phyloP scores from a whole-genome alignment of 139 green algal genomes.

The Chlamydomonas incerta region DNA sequence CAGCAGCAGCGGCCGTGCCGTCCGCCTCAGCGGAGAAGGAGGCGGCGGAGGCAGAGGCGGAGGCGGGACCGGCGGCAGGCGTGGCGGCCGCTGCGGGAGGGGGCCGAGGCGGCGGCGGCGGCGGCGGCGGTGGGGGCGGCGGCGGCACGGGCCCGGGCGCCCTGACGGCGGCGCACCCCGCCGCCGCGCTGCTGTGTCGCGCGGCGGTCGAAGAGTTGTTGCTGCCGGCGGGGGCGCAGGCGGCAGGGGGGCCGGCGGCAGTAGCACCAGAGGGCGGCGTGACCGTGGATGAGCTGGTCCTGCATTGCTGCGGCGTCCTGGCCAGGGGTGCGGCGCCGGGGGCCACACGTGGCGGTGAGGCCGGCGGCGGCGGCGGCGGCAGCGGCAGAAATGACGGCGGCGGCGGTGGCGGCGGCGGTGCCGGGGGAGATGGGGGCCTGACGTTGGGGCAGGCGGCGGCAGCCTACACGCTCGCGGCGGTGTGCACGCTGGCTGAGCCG shows the following conservation, averaged over 20 bases:
- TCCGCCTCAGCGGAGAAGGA: no score
- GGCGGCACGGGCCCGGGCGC: constrained; percentile 1
- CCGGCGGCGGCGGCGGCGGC: background rate
- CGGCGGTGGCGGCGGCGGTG: background rate
- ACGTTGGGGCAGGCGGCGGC: constrained; percentile 11
- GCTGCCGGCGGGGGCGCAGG: no score
- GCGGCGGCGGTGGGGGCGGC: no score
- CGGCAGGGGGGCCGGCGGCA: background rate
- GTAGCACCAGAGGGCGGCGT: background rate
- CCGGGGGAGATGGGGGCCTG: background rate
- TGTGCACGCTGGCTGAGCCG: background rate
- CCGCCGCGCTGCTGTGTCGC: background rate
- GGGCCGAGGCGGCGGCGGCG: no score
- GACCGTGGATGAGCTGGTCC: background rate
- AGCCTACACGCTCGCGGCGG: background rate
- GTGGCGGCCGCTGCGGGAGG: no score
- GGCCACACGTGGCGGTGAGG: background rate
- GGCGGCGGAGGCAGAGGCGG: no score
- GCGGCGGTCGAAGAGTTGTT: background rate
- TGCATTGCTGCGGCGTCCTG: background rate
- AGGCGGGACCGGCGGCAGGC: no score
- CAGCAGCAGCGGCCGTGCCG: background rate
- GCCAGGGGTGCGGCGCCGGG: background rate
- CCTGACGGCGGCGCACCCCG: background rate
- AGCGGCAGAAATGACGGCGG: no score